phyloP scores from a whole-genome alignment of 1,284 basidiomycete genomes.

The Meira nashicola region DNA sequence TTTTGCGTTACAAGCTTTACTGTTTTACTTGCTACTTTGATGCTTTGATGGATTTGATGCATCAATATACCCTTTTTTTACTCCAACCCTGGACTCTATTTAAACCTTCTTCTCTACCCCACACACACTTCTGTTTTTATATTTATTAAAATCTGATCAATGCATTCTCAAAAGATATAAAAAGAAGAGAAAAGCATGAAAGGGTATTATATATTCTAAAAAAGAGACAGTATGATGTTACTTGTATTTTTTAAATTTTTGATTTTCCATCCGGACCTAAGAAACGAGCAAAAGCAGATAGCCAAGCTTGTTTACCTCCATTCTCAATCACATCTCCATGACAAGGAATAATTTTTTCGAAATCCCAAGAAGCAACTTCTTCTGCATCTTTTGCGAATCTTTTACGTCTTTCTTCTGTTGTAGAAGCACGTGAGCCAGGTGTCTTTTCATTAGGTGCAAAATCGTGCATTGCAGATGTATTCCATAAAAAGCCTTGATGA shows the following conservation, averaged over 20 bases:
- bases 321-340: constrained; percentile 85
- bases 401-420: constrained; percentile 43
- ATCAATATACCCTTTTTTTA: too few relatives aligned
- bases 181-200: too few relatives aligned
- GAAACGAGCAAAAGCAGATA: constrained; percentile 18
- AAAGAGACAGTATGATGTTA: too few relatives aligned
- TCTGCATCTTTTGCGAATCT: constrained; percentile 58
- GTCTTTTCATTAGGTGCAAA: constrained; percentile 22
- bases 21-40: too few relatives aligned
- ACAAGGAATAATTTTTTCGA: constrained; percentile 82
- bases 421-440: constrained; percentile 29
- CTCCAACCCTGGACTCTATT: too few relatives aligned
- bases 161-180: too few relatives aligned
- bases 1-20: too few relatives aligned
- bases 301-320: constrained; percentile 68
- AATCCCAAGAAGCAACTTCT: constrained; percentile 75
- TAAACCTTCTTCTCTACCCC: too few relatives aligned
- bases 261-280: neutral
- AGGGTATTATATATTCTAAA: too few relatives aligned
- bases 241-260: neutral
- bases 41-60: too few relatives aligned
- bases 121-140: too few relatives aligned
- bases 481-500: constrained; percentile 32
- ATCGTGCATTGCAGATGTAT: constrained; percentile 20
- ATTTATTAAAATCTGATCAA: too few relatives aligned